These are phyloP conservation scores for Trypanosoma brucei DNA, from an alignment of 208 protist genomes.

Conservation along the genomic window DNA sequence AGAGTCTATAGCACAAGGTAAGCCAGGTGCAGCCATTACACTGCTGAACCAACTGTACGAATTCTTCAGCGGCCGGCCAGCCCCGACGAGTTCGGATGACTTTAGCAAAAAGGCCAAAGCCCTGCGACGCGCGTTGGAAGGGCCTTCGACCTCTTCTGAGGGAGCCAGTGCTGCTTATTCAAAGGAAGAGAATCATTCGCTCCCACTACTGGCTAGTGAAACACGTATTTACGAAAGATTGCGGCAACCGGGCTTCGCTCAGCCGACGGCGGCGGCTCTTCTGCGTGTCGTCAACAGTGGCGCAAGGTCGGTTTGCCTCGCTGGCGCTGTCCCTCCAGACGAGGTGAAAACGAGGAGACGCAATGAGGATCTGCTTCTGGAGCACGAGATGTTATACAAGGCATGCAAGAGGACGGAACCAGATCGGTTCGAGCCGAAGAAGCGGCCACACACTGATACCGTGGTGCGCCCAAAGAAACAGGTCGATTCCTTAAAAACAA, in stretches of 20 bases:
- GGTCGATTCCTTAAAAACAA: no score
- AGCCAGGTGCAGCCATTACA: constrained; percentile 44
- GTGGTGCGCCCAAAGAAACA: background rate
- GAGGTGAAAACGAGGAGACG: constrained; percentile 27
- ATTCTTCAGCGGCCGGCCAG: constrained; percentile 56
- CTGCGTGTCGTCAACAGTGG: constrained; percentile 41
- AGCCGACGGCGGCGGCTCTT: constrained; percentile 53
- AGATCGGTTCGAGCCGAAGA: constrained; percentile 17
- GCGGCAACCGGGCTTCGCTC: constrained; percentile 50
- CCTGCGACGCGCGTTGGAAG: constrained; percentile 5
- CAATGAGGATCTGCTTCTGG: constrained; percentile 47
- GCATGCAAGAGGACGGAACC: constrained; percentile 12
- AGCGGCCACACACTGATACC: background rate
- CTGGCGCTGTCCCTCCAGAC: constrained; percentile 38
- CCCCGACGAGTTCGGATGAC: constrained; percentile 20
- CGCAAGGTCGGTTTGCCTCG: constrained; percentile 21
- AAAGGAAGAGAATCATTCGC: constrained; percentile 17
- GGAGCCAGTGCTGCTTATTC: background rate
- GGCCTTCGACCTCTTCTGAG: background rate
- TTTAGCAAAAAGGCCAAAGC: background rate
- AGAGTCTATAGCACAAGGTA: constrained; percentile 52
- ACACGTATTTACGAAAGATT: constrained; percentile 32
- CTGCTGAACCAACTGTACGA: constrained; percentile 78
- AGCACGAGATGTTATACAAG: constrained; percentile 55
- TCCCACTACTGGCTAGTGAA: constrained; percentile 41